Evolutionary conservation across 805 yeast species (phyloP).

Genomic region (Maudiozyma turicensis): DNA sequence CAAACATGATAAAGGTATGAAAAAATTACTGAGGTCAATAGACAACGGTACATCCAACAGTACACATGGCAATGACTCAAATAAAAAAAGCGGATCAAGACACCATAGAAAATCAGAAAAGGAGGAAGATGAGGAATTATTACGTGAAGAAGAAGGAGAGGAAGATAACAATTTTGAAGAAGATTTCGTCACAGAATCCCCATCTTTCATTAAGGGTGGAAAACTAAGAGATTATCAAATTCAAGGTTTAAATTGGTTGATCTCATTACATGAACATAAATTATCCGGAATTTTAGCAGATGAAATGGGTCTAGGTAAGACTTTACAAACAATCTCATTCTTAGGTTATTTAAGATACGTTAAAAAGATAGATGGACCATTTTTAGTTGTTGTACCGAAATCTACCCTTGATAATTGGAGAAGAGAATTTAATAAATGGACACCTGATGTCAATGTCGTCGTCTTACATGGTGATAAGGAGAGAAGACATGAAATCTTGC

Average conservation of each 20-base stretch:
- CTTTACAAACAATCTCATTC: constrained; percentile 88
- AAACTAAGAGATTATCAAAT: constrained; percentile 81
- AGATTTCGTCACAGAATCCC: constrained; percentile 78
- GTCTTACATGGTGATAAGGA: constrained; percentile 88
- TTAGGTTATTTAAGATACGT: constrained; percentile 78
- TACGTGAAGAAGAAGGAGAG: constrained; percentile 69
- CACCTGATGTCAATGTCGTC: constrained; percentile 81
- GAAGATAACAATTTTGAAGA: constrained; percentile 35
- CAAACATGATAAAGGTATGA: constrained; percentile 64
- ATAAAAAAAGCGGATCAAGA: constrained; percentile 25
- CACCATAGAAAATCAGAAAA: constrained; percentile 84
- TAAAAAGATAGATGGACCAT: constrained; percentile 78
- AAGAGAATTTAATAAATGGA: constrained; percentile 90
- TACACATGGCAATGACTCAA: constrained; percentile 26
- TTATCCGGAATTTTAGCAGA: constrained; percentile 92
- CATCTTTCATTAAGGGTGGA: constrained; percentile 64
- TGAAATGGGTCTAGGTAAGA: constrained; percentile 97
- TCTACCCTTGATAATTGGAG: constrained; percentile 95
- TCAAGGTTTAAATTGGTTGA: constrained; percentile 93
- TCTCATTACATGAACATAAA: constrained; percentile 76
- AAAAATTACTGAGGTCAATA: constrained; percentile 39
- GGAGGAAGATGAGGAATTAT: constrained; percentile 89
- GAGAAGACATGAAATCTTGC: constrained; percentile 53
- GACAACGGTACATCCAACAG: constrained; percentile 25
- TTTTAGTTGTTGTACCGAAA: constrained; percentile 86